A percentile compares a stretch with the other conserved stretches of the same genome.
These are phyloP conservation scores for Trichoderma sp. DNA, from an alignment of 2,329 filamentous ascomycete species.

Conservation along the genomic window DNA sequence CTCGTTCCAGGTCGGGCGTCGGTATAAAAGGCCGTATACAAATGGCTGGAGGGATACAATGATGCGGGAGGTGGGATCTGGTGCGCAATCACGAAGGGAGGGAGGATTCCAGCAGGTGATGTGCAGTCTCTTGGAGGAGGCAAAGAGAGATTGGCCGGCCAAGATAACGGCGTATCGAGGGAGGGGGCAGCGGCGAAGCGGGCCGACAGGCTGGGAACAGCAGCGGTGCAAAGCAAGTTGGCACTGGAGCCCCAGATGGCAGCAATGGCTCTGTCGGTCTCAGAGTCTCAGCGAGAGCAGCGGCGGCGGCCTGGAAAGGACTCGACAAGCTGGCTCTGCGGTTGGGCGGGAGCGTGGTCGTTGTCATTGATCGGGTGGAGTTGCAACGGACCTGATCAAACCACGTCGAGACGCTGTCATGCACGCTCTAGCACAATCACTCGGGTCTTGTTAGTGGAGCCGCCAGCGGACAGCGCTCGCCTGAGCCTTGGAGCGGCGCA, in stretches of 20 bases:
- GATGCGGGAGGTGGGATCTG: neutral
- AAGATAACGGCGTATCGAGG: neutral
- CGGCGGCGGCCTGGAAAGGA: neutral
- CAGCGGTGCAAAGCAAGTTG: neutral
- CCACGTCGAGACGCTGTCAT: slow-evolving; percentile 14
- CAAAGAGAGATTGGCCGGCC: neutral
- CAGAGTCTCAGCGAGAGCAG: neutral
- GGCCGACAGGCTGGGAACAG: slow-evolving; percentile 1
- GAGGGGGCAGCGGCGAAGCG: slow-evolving; percentile 14
- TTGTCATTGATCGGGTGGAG: slow-evolving; percentile 10
- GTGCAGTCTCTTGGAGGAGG: neutral
- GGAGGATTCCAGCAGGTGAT: neutral
- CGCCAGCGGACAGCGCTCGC: neutral
- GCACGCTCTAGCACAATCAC: slow-evolving; percentile 8
- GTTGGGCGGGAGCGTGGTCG: slow-evolving; percentile 11
- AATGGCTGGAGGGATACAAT: neutral
- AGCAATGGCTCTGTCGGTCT: neutral
- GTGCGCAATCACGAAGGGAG: neutral
- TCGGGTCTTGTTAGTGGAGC: slow-evolving; percentile 2
- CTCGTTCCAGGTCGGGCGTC: slow-evolving; percentile 21
- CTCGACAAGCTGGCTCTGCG: neutral
- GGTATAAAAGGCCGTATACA: neutral
- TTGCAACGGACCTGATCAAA: neutral
- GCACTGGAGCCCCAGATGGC: neutral
- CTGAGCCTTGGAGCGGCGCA: neutral